These are phyloP conservation scores for Cladorrhinum sp. DNA, from an alignment of 2,329 filamentous ascomycete genomes.

Conservation along the genomic window DNA sequence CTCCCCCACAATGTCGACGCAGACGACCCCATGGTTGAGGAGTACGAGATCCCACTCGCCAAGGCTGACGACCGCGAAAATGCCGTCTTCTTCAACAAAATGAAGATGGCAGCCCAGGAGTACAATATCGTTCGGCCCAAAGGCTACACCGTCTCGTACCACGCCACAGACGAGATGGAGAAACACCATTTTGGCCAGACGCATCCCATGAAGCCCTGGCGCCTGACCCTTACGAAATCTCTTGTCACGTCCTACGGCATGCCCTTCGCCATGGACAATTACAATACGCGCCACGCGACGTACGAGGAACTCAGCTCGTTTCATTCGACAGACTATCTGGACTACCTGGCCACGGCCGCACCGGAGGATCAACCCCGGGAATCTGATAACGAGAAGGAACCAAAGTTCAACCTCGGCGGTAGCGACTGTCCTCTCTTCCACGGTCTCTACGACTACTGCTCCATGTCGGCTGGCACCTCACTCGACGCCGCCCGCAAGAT, in stretches of 20 bases:
- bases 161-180: conserved; percentile 92
- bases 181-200: conserved; percentile 95
- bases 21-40: conserved; percentile 51
- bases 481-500: conserved; percentile 90
- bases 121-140: conserved; percentile 75
- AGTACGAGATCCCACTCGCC: conserved; percentile 50
- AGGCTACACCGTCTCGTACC: conserved; percentile 90
- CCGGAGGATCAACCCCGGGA: conserved; percentile 63
- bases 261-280: conserved; percentile 95
- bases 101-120: conserved; percentile 54
- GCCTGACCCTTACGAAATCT: conserved; percentile 90
- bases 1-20: conserved; percentile 53
- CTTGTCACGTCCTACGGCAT: conserved; percentile 93
- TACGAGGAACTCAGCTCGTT: conserved; percentile 85
- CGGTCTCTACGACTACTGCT: conserved; percentile 91
- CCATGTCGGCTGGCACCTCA: conserved; percentile 85
- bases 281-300: conserved; percentile 77
- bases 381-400: conserved; percentile 61
- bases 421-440: conserved; percentile 97
- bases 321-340: conserved; percentile 84
- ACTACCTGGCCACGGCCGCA: conserved; percentile 74
- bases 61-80: conserved; percentile 53
- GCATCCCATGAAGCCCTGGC: conserved; percentile 99
- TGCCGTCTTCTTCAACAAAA: conserved; percentile 55
- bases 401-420: conserved; percentile 80